phyloP scores from a whole-genome alignment of 2,329 filamentous ascomycete species.

The Nemania sp. region DNA sequence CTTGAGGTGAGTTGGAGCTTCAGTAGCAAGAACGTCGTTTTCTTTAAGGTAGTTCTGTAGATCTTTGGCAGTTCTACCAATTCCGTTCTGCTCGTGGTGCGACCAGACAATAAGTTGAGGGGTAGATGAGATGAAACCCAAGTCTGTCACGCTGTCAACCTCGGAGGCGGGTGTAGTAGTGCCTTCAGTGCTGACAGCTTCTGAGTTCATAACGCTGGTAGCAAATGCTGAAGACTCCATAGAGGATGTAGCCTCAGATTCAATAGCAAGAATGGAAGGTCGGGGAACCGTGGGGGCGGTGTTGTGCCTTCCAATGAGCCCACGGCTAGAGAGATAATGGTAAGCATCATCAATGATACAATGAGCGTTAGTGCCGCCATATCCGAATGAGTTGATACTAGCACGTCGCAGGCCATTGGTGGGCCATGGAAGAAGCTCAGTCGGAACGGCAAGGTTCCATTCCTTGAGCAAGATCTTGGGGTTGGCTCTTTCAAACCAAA shows the following conservation, averaged over 20 bases:
- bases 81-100: slow-evolving; percentile 36
- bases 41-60: slow-evolving; percentile 32
- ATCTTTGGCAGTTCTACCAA: slow-evolving; percentile 30
- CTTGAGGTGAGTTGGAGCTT: slow-evolving; percentile 29
- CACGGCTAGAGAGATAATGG: slow-evolving; percentile 33
- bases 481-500: slow-evolving; percentile 36
- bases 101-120: slow-evolving; percentile 37
- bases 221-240: slow-evolving; percentile 27
- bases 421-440: slow-evolving; percentile 34
- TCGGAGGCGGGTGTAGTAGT: slow-evolving; percentile 32
- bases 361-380: slow-evolving; percentile 43
- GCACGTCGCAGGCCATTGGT: slow-evolving; percentile 36
- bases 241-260: slow-evolving; percentile 20
- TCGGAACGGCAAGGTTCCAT: slow-evolving; percentile 36
- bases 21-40: slow-evolving; percentile 23
- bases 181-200: slow-evolving; percentile 26
- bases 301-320: slow-evolving; percentile 32
- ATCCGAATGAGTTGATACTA: slow-evolving; percentile 44
- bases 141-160: slow-evolving; percentile 28
- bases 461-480: slow-evolving; percentile 37
- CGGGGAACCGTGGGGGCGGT: slow-evolving; percentile 24
- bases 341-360: slow-evolving; percentile 41
- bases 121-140: slow-evolving; percentile 29
- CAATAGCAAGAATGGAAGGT: slow-evolving; percentile 19
- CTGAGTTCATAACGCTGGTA: slow-evolving; percentile 28